Evolutionary conservation across 768 basidiomycete genomes (phyloP).

Genomic region (Pholiota molesta): DNA sequence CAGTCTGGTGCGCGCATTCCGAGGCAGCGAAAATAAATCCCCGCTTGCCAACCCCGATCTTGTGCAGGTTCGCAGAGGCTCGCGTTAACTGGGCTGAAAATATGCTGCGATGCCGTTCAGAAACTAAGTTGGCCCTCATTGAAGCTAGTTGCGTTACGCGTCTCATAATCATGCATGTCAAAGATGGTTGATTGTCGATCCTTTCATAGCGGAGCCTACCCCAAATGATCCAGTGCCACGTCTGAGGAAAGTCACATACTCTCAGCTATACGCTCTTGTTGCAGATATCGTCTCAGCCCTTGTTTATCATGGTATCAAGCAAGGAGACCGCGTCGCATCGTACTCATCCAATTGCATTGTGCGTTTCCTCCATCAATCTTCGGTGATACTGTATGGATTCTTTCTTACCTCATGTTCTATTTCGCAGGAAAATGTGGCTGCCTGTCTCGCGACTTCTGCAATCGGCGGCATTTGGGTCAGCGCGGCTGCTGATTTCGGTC

Average conservation of each 20-base stretch:
- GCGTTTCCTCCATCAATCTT: slow-evolving; percentile 29
- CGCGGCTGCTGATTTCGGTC: slow-evolving; percentile 83
- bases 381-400: slow-evolving; percentile 7
- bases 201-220: slow-evolving; percentile 61
- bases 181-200: slow-evolving; percentile 14
- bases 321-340: slow-evolving; percentile 75
- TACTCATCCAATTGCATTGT: slow-evolving; percentile 83
- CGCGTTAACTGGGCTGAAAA: slow-evolving; percentile 83
- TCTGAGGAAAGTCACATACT: slow-evolving; percentile 53
- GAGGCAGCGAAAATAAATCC: slow-evolving; percentile 6
- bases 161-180: slow-evolving; percentile 15
- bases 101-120: slow-evolving; percentile 63
- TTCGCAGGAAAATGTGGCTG: slow-evolving; percentile 65
- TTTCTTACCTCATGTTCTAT: slow-evolving; percentile 13
- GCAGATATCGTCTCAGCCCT: slow-evolving; percentile 61
- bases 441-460: slow-evolving; percentile 69
- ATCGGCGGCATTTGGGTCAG: slow-evolving; percentile 84
- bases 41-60: slow-evolving; percentile 14
- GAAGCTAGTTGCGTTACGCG: slow-evolving; percentile 60
- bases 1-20: slow-evolving; percentile 55
- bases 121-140: slow-evolving; percentile 64
- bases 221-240: slow-evolving; percentile 45
- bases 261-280: slow-evolving; percentile 59
- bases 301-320: slow-evolving; percentile 50
- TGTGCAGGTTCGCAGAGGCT: slow-evolving; percentile 55